Base-by-base conservation (phyloP, 1,284 basidiomycete genomes). In the Ganoderma boninense region DNA sequence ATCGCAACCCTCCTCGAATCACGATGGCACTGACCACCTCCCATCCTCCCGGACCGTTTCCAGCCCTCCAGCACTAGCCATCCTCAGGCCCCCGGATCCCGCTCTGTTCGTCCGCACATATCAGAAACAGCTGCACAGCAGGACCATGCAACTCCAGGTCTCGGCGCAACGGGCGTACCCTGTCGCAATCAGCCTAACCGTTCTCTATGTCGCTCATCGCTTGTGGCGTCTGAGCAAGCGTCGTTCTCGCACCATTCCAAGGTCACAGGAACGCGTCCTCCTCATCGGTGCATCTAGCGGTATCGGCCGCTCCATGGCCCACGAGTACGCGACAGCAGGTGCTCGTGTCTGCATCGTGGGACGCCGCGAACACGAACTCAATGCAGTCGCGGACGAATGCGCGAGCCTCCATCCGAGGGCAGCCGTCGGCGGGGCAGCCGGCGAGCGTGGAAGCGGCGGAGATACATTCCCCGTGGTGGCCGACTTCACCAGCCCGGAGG, bases 211-310 rank as follows among this genome's bases (percentile, higher is more conserved):
- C n/a, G 60, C 59, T 4, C 69, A 66, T 23, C 69, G 66, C n/a
- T 57, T 70, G n/a, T 68, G 59, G 65, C 65, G 64, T 43, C n/a
- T 56, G 4, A 38, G 63, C 42, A 61, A 59, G 18, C 65, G 67
- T 65, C 71, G 71, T 59, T 69, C 65, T 6, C 62, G 67, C 26
- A 62, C 8, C 8, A 38, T 77, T 1, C 68, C 73, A 29, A 71
- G 62, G 23, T 42, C 35, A 8, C 70, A 84, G 10, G 95, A 97
- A 77, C 89, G 93, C 1, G 92, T 97, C 7, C 80, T 96, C 14
- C 85, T 97, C 69, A 82, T 97, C 38, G 95, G 96, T 20, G 95
- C 92, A 1, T 92, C 93, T 8, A 92, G 90, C 57, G 95, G 96
- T 0, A 90, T 97, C n/a, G 96, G 96, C 2, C 86, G 88, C 65